Base-by-base conservation (phyloP, 1,284 basidiomycete genomes). In the Sutorius eximius region DNA sequence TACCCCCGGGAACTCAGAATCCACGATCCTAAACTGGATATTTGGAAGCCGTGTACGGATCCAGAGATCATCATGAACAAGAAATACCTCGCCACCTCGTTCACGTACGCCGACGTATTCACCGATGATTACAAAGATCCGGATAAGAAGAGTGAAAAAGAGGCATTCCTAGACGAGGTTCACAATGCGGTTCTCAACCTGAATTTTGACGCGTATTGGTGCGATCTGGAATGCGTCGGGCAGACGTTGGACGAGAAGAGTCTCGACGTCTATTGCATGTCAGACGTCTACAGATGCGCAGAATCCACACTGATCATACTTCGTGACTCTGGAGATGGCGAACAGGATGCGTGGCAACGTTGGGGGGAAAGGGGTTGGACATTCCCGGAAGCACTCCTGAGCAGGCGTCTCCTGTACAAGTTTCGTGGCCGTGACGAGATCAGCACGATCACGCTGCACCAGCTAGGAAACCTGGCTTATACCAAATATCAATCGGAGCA, bases 61-160 rank as follows among this genome's bases (percentile, higher is more conserved):
- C 38, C 33, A 1, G 15, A 33, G 5, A 42, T 11, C 22, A 56
- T 62, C 30, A 51, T 49, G 12, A 44, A 13, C 15, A 49, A 49
- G 9, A 49, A 40, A 33, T 62, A 54, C 32, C 24, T 62, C 36
- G 62, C 57, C n/a, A 62, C 64, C 33, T 64, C 61, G 3, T 62
- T 59, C 47, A n/a, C 47, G 47, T 12, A 51, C 15, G 9, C 34
- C 1, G 58, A 64, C 9, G 46, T 64, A 16, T 55, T 46, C 7
- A 9, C 49, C 18, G 60, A 24, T 24, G 22, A 5, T 24, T 24
- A 24, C 22, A 5, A 24, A 5, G 22, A 57, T 10, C 20, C 40
- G 9, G 16, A 57, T 11, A n/a, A 47, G 10, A 33, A 49, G 3
- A 24, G 10, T 18, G 51, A 53, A 15, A 51, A 53, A n/a, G 38